These are phyloP conservation scores for Venturia carpophila DNA, from an alignment of 2,329 filamentous ascomycete genomes.

Conservation along the genomic window DNA sequence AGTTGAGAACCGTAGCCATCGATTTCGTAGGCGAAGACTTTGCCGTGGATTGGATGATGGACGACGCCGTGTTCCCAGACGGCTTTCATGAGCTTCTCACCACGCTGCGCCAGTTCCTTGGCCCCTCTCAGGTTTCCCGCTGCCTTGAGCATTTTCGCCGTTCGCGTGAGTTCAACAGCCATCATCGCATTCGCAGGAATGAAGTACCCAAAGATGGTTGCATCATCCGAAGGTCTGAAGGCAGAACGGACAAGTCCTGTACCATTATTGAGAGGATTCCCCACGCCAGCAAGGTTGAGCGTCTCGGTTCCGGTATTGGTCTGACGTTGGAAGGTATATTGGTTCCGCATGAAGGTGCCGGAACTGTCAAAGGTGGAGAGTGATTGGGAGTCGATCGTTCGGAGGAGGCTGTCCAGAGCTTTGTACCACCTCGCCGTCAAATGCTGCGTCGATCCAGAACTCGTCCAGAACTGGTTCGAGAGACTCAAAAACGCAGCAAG, in stretches of 20 bases:
- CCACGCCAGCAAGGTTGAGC: slow-evolving; percentile 68
- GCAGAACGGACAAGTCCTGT: slow-evolving; percentile 85
- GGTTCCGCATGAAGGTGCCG: slow-evolving; percentile 58
- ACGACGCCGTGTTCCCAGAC: slow-evolving; percentile 81
- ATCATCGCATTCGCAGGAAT: slow-evolving; percentile 97
- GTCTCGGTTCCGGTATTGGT: slow-evolving; percentile 87
- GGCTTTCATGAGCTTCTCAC: slow-evolving; percentile 61
- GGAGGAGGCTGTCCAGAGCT: slow-evolving; percentile 66
- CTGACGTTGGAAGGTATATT: slow-evolving; percentile 78
- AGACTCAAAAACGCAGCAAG: slow-evolving; percentile 84
- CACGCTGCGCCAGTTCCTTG: slow-evolving; percentile 48
- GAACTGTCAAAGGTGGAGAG: slow-evolving; percentile 66
- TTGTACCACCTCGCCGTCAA: slow-evolving; percentile 69
- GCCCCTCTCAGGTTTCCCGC: slow-evolving; percentile 37
- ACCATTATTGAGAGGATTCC: slow-evolving; percentile 80
- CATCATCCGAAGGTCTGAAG: slow-evolving; percentile 91
- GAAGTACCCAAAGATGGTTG: slow-evolving; percentile 87
- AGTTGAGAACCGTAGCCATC: slow-evolving; percentile 78
- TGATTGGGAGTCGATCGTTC: slow-evolving; percentile 70
- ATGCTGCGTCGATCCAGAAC: slow-evolving; percentile 71
- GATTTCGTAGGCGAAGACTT: slow-evolving; percentile 80
- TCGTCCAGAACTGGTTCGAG: slow-evolving; percentile 75
- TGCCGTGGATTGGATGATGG: slow-evolving; percentile 62
- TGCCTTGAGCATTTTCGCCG: slow-evolving; percentile 56
- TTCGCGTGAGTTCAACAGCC: slow-evolving; percentile 74